Evolutionary conservation across 2,329 filamentous ascomycete genomes (phyloP).

Genomic region (Microdochium nivale): DNA sequence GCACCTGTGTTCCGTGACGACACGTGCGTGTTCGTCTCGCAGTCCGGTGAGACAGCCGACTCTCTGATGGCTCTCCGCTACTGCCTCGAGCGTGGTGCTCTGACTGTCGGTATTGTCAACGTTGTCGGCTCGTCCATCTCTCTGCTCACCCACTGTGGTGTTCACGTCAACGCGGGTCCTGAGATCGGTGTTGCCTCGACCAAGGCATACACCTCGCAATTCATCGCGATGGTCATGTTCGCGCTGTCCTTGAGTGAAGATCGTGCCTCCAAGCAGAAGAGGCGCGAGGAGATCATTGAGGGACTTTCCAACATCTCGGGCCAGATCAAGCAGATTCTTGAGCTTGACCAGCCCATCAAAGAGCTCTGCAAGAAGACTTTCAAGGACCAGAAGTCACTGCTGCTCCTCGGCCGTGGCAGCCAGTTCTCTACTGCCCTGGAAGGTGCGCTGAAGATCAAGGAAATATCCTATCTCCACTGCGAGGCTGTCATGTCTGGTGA

Average conservation of each 20-base stretch:
- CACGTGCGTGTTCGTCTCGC: slow-evolving; percentile 97
- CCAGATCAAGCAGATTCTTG: slow-evolving; percentile 86
- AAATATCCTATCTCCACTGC: slow-evolving; percentile 98
- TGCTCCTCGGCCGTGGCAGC: slow-evolving; percentile 87
- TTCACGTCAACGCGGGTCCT: slow-evolving; percentile 97
- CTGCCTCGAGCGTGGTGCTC: slow-evolving; percentile 92
- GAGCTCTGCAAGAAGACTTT: slow-evolving; percentile 83
- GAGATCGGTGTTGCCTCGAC: slow-evolving; percentile 99
- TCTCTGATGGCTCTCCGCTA: slow-evolving; percentile 95
- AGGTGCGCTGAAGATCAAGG: slow-evolving; percentile 98
- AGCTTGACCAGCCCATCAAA: slow-evolving; percentile 92
- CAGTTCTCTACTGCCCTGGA: slow-evolving; percentile 97
- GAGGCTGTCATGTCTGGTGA: slow-evolving; percentile 99
- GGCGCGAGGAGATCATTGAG: slow-evolving; percentile 93
- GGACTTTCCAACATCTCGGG: slow-evolving; percentile 79
- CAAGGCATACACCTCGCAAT: slow-evolving; percentile 98
- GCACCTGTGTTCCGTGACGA: slow-evolving; percentile 99
- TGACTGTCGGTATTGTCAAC: slow-evolving; percentile 98
- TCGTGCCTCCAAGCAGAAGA: slow-evolving; percentile 84
- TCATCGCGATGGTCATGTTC: slow-evolving; percentile 99
- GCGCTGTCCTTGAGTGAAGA: slow-evolving; percentile 94
- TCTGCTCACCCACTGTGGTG: slow-evolving; percentile 97
- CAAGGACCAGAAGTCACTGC: slow-evolving; percentile 93
- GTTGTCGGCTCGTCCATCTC: slow-evolving; percentile 98
- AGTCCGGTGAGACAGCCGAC: slow-evolving; percentile 97